Evolutionary conservation across 768 basidiomycete genomes (phyloP).

Genomic region (Galerina marginata): DNA sequence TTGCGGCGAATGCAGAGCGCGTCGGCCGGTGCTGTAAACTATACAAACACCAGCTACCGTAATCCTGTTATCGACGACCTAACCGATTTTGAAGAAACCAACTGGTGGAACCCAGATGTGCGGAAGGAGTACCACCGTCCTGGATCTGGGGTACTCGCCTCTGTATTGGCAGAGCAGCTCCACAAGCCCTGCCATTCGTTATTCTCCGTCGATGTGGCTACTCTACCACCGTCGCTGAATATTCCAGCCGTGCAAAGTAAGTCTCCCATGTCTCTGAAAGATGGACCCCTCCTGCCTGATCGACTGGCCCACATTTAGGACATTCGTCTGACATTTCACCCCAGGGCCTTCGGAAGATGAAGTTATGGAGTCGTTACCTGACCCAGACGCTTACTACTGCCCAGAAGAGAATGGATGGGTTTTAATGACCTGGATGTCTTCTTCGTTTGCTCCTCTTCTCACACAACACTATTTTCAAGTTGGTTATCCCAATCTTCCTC

Average conservation of each 20-base stretch:
- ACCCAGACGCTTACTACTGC: constrained; percentile 85
- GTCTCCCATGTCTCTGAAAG: constrained; percentile 18
- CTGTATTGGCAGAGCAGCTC: constrained; percentile 66
- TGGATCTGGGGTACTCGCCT: constrained; percentile 73
- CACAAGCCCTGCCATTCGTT: constrained; percentile 78
- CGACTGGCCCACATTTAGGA: constrained; percentile 3
- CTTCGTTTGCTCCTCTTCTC: constrained; percentile 64
- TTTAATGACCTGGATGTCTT: constrained; percentile 71
- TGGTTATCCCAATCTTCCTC: constrained; percentile 42
- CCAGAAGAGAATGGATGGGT: constrained; percentile 85
- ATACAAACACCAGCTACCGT: too few relatives aligned
- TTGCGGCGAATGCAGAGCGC: too few relatives aligned
- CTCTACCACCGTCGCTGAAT: constrained; percentile 22
- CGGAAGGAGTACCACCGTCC: constrained; percentile 57
- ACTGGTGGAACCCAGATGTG: constrained; percentile 71
- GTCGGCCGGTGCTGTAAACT: too few relatives aligned
- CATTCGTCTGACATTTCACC: constrained; percentile 19
- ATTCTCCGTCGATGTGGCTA: constrained; percentile 58
- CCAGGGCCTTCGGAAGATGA: constrained; percentile 55
- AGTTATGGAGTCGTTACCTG: constrained; percentile 71
- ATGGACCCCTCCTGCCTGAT: constrained; percentile 29
- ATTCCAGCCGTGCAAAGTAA: constrained; percentile 8
- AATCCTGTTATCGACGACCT: constrained; percentile 64
- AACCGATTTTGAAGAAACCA: constrained; percentile 60
- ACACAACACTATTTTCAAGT: constrained; percentile 60